phyloP scores from a whole-genome alignment of 1,139 yeast genomes.

The Pichia sp. region DNA sequence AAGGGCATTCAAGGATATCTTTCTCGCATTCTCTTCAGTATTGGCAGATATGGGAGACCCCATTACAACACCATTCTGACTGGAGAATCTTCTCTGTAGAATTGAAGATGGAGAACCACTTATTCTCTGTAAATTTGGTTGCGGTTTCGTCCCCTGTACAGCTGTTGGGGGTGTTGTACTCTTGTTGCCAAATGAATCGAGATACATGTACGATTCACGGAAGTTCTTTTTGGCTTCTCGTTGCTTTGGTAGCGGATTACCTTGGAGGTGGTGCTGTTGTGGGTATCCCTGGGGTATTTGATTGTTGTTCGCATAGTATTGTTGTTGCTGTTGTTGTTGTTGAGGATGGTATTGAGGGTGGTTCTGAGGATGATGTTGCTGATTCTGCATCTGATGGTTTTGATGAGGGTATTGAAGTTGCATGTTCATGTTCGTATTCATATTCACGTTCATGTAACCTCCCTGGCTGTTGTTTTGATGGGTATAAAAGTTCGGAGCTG shows the following conservation, averaged over 20 bases:
- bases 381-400: neutral
- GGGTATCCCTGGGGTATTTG: conserved; percentile 1
- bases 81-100: conserved; percentile 9
- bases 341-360: conserved; percentile 2
- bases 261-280: conserved; percentile 1
- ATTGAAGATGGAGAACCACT: conserved; percentile 8
- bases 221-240: conserved; percentile 4
- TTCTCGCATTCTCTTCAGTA: conserved; percentile 9
- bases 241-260: neutral
- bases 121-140: neutral
- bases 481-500: neutral
- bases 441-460: neutral
- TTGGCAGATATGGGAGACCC: conserved; percentile 15
- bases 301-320: neutral
- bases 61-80: conserved; percentile 10
- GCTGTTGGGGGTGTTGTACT: neutral
- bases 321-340: conserved; percentile 8
- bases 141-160: too few relatives aligned
- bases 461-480: neutral
- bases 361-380: conserved; percentile 1
- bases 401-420: neutral
- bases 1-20: conserved; percentile 11
- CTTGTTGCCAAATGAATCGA: conserved; percentile 2
- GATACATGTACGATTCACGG: conserved; percentile 15
- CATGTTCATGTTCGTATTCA: neutral